Conservation (phyloP, 345 rosid genomes). For the Litchi chinensis region DNA sequence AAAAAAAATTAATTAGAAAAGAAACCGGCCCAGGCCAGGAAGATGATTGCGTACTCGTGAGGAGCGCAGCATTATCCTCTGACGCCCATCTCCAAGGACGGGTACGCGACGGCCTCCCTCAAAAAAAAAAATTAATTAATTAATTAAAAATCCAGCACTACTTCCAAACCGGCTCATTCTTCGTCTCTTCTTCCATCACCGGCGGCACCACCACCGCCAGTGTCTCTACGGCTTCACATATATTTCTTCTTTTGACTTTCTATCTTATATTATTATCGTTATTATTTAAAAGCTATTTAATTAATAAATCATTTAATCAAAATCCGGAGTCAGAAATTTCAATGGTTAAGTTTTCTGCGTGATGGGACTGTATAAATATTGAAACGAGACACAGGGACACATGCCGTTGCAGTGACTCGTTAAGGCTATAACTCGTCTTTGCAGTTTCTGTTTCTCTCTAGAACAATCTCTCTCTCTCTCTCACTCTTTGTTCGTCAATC, state of each 20-base stretch:
- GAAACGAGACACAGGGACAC: neutral
- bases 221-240: too few species aligned
- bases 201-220: neutral
- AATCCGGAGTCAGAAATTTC: neutral
- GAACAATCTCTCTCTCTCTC: neutral
- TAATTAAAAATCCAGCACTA: too few species aligned
- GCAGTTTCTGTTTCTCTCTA: neutral
- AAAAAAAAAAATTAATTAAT: too few species aligned
- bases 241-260: too few species aligned
- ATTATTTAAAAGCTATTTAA: too few species aligned
- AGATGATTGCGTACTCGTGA: too few species aligned
- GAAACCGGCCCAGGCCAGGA: too few species aligned
- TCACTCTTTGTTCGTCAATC: neutral
- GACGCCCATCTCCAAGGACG: too few species aligned
- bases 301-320: too few species aligned
- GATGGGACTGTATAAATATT: neutral
- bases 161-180: neutral
- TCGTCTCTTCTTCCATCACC: neutral
- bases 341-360: neutral
- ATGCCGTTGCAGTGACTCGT: neutral
- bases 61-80: neutral
- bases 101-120: too few species aligned
- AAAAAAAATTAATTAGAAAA: too few species aligned
- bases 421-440: neutral
- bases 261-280: too few species aligned